These are phyloP conservation scores for Aphanomyces cochlioides DNA, from an alignment of 352 stramenopile genomes.

Conservation along the genomic window DNA sequence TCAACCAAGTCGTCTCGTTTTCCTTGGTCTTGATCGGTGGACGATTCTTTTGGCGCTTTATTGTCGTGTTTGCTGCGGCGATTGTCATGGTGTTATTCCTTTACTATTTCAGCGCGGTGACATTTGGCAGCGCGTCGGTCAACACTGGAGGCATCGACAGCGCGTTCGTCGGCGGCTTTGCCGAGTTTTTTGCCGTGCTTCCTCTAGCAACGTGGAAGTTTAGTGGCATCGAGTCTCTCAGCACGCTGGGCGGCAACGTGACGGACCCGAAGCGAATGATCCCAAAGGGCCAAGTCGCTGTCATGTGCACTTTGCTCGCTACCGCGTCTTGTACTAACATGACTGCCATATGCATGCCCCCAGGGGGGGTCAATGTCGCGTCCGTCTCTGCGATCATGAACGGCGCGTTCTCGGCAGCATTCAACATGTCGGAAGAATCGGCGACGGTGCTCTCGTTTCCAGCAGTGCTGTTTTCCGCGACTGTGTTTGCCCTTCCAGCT, in stretches of 20 bases:
- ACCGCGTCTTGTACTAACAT: constrained; percentile 30
- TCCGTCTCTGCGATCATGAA: constrained; percentile 21
- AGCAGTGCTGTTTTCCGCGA: constrained; percentile 31
- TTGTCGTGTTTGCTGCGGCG: too few species aligned
- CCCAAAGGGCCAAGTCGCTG: constrained; percentile 28
- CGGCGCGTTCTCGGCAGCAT: constrained; percentile 23
- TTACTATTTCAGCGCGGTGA: constrained; percentile 35
- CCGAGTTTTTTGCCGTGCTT: constrained; percentile 30
- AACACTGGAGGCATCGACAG: neutral
- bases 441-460: constrained; percentile 32
- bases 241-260: constrained; percentile 30
- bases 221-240: constrained; percentile 32
- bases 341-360: constrained; percentile 21
- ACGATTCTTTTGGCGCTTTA: too few species aligned
- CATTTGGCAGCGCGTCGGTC: neutral
- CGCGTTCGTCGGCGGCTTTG: constrained; percentile 2
- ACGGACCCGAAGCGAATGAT: constrained; percentile 18
- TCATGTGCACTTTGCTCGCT: constrained; percentile 15
- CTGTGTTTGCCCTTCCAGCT: constrained; percentile 12
- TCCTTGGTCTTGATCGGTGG: too few species aligned
- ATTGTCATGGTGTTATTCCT: too few species aligned
- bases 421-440: neutral
- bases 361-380: constrained; percentile 1
- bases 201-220: constrained; percentile 33
- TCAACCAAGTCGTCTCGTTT: neutral